phyloP scores from a whole-genome alignment of 495 filamentous ascomycete genomes.

The Hypoxylon intermedium region DNA sequence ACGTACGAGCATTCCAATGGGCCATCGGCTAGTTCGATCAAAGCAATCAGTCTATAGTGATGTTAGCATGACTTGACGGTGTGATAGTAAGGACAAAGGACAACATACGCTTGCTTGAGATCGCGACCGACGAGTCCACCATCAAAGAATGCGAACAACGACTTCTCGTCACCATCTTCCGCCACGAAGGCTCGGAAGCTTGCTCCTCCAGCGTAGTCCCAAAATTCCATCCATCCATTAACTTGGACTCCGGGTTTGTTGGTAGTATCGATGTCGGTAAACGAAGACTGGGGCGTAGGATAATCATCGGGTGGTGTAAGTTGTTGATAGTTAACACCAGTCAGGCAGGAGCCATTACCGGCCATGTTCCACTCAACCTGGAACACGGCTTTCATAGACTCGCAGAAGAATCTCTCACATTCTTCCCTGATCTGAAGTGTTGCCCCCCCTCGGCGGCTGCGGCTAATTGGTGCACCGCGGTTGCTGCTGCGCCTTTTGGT shows the following conservation, averaged over 20 bases:
- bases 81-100: slow-evolving; percentile 4
- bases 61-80: slow-evolving; percentile 23
- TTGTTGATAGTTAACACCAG: slow-evolving; percentile 66
- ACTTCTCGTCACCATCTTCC: slow-evolving; percentile 67
- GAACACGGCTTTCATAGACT: slow-evolving; percentile 88
- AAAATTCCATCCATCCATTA: slow-evolving; percentile 74
- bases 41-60: slow-evolving; percentile 74
- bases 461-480: slow-evolving; percentile 45
- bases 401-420: slow-evolving; percentile 99
- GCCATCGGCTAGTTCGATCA: slow-evolving; percentile 84
- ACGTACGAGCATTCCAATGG: slow-evolving; percentile 77
- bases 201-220: slow-evolving; percentile 84
- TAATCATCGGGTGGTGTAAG: slow-evolving; percentile 55
- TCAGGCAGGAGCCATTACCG: slow-evolving; percentile 74
- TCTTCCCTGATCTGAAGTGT: slow-evolving; percentile 94
- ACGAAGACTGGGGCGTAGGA: slow-evolving; percentile 31
- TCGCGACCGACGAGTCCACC: slow-evolving; percentile 69
- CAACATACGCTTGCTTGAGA: slow-evolving; percentile 88
- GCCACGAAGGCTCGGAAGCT: slow-evolving; percentile 85
- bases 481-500: slow-evolving; percentile 48
- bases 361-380: slow-evolving; percentile 87
- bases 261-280: slow-evolving; percentile 11
- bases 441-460: slow-evolving; percentile 79
- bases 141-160: slow-evolving; percentile 89
- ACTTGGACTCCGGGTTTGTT: slow-evolving; percentile 36